Evolutionary conservation across 192 early-diverging fungal genomes (phyloP).

Genomic region (Coemansia sp.): DNA sequence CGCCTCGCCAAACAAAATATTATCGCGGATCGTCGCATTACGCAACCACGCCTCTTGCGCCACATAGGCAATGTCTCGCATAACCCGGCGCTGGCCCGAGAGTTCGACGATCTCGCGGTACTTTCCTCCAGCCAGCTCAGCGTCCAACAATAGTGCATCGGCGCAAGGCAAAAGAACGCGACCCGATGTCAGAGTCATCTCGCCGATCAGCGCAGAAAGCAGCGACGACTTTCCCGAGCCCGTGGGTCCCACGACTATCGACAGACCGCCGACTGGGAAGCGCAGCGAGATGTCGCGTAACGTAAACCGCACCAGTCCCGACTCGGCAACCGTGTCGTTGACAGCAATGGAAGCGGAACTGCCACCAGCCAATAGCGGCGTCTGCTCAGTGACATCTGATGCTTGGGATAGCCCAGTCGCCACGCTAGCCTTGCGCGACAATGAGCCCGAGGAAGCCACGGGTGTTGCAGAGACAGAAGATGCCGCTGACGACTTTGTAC

Average conservation of each 20-base stretch:
- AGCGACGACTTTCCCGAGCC: constrained; percentile 91
- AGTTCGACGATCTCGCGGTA: constrained; percentile 33
- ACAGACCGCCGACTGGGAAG: constrained; percentile 71
- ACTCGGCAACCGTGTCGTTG: neutral
- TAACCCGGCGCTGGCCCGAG: constrained; percentile 40
- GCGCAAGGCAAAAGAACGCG: constrained; percentile 42
- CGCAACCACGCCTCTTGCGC: constrained; percentile 81
- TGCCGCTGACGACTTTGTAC: neutral
- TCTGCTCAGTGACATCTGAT: neutral
- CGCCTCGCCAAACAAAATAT: constrained; percentile 83
- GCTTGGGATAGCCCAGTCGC: neutral
- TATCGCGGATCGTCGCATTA: constrained; percentile 76
- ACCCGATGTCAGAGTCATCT: constrained; percentile 61
- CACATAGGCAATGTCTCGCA: constrained; percentile 81
- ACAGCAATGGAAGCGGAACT: constrained; percentile 1
- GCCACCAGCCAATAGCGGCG: constrained; percentile 5
- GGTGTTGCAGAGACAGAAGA: neutral
- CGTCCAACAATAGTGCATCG: constrained; percentile 8
- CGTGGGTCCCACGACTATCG: constrained; percentile 83
- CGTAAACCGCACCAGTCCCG: constrained; percentile 47
- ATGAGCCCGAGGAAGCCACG: neutral
- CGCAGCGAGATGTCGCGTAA: constrained; percentile 66
- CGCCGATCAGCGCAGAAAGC: constrained; percentile 80
- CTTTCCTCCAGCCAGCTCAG: constrained; percentile 7
- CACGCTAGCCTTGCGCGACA: constrained; percentile 14